Evolutionary conservation across 352 stramenopile genomes (phyloP).

Genomic region (Vaucheria bursata): DNA sequence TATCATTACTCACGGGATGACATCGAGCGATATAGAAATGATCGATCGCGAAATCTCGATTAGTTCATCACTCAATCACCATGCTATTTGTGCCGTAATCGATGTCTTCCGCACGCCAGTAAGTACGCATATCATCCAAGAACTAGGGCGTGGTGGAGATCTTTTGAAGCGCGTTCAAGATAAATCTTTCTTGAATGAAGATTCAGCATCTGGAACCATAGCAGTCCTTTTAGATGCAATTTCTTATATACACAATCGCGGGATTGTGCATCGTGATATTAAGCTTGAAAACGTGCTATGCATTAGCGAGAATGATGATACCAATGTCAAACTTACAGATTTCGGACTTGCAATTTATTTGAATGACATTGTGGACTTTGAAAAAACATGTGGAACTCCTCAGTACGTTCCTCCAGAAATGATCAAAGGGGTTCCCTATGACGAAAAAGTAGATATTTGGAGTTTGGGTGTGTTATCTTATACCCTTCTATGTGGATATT

Average conservation of each 20-base stretch:
- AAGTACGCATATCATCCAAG: not conserved
- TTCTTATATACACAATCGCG: not conserved
- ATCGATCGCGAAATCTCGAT: not conserved
- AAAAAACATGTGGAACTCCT: not conserved
- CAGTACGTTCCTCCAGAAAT: constrained; percentile 55
- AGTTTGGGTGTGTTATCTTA: constrained; percentile 80
- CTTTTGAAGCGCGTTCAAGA: not conserved
- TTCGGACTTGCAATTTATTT: not conserved
- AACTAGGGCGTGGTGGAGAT: not conserved
- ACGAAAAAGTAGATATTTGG: constrained; percentile 78
- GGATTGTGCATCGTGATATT: not conserved
- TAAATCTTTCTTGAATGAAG: not conserved
- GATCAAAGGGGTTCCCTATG: constrained; percentile 74
- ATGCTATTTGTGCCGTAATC: not conserved
- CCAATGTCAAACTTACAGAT: not conserved
- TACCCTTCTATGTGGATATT: constrained; percentile 60
- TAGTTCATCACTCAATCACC: not conserved
- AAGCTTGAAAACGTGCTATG: constrained; percentile 3
- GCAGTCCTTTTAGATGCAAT: not conserved
- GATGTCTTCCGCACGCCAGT: not conserved
- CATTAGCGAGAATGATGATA: not conserved
- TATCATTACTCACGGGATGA: too few relatives aligned
- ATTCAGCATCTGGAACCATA: not conserved
- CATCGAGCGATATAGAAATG: not conserved
- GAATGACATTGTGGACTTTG: not conserved